These are phyloP conservation scores for Peltaster fructicola DNA, from an alignment of 2,329 filamentous ascomycete species.

Conservation along the genomic window DNA sequence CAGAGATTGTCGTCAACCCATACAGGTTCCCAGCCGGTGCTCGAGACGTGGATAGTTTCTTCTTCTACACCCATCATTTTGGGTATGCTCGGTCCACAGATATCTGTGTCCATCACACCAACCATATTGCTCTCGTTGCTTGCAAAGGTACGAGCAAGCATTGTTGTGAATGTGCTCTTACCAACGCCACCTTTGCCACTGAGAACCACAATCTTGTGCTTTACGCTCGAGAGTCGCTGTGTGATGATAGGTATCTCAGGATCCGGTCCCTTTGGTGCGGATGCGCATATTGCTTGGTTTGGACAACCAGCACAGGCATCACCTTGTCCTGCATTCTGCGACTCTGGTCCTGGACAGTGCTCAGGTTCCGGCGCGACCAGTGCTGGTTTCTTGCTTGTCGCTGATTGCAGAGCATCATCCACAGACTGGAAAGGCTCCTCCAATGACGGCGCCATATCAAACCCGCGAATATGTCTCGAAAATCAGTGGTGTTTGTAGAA, in stretches of 20 bases:
- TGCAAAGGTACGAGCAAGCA: slow-evolving; percentile 80
- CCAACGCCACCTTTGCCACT: slow-evolving; percentile 94
- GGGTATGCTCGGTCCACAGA: slow-evolving; percentile 87
- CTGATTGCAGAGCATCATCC: slow-evolving; percentile 49
- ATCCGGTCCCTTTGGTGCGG: slow-evolving; percentile 85
- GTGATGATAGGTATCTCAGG: slow-evolving; percentile 84
- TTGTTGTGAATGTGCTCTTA: slow-evolving; percentile 81
- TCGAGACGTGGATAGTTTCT: slow-evolving; percentile 84
- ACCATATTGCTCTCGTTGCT: slow-evolving; percentile 61
- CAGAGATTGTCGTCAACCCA: slow-evolving; percentile 90
- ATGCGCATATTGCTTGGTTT: slow-evolving; percentile 88
- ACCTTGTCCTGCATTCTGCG: slow-evolving; percentile 43
- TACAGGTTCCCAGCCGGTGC: slow-evolving; percentile 80
- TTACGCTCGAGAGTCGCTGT: slow-evolving; percentile 59
- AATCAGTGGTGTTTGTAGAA: too few species aligned
- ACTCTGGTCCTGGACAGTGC: slow-evolving; percentile 85
- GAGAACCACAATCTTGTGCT: slow-evolving; percentile 83
- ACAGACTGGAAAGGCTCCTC: slow-evolving; percentile 42
- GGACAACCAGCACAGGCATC: slow-evolving; percentile 90
- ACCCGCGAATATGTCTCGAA: slow-evolving; percentile 1
- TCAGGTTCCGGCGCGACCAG: slow-evolving; percentile 89
- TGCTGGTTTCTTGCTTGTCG: slow-evolving; percentile 58
- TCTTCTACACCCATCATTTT: slow-evolving; percentile 97
- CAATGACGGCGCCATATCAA: slow-evolving; percentile 72
- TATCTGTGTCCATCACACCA: slow-evolving; percentile 95